Evolutionary conservation across 148 eudicot species (phyloP).

Genomic region (Nyssa sinensis): DNA sequence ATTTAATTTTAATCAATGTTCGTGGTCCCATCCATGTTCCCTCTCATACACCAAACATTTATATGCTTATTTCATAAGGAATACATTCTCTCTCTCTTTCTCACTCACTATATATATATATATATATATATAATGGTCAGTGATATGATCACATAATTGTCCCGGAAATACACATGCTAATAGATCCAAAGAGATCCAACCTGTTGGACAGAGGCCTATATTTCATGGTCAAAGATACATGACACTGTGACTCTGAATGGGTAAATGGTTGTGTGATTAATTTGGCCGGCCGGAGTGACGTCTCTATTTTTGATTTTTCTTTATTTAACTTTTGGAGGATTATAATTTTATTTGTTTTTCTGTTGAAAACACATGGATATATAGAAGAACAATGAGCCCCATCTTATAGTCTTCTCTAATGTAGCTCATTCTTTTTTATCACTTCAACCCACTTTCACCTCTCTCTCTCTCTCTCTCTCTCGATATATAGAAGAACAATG

Average conservation of each 20-base stretch:
- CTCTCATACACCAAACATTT: conserved; percentile 18
- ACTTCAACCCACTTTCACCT: no score
- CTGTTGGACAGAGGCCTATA: not conserved
- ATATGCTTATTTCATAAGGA: conserved; percentile 15
- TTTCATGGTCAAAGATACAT: conserved; percentile 31
- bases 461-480: no score
- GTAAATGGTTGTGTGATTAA: conserved; percentile 2
- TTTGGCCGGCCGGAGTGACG: not conserved
- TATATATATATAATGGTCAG: not conserved
- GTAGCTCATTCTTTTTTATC: no score
- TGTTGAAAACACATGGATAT: no score
- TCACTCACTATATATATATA: not conserved
- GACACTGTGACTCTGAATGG: not conserved
- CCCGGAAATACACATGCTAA: not conserved
- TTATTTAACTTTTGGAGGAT: not conserved
- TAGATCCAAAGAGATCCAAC: conserved; percentile 1
- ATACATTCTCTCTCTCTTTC: conserved; percentile 4
- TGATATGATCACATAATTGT: not conserved
- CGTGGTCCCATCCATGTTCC: conserved; percentile 46
- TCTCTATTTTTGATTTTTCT: no score
- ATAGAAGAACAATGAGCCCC: no score
- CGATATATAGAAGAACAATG: no score
- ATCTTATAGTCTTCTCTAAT: no score
- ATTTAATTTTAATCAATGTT: conserved; percentile 12
- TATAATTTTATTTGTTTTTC: not conserved